Percentiles rank a stretch among this genome's conserved stretches.
These are phyloP conservation scores for Wickerhamiella kazuoi DNA, from an alignment of 805 yeast genomes.

Conservation along the genomic window DNA sequence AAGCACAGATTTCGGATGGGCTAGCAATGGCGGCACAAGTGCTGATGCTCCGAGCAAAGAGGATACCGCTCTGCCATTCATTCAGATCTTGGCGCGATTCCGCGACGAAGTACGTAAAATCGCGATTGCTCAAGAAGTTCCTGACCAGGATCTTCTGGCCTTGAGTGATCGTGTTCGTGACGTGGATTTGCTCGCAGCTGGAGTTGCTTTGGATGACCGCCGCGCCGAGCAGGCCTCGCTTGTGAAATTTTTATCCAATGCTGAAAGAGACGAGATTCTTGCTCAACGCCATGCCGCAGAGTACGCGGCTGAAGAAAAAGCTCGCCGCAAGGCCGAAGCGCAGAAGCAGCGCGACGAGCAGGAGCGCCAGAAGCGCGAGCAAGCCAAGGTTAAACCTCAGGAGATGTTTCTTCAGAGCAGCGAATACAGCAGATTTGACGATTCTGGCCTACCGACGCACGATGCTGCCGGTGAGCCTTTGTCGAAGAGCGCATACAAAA, in stretches of 20 bases:
- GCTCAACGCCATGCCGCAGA: conserved; percentile 39
- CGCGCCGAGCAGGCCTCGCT: conserved; percentile 60
- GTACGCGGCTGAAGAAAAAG: conserved; percentile 34
- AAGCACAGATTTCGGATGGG: conserved; percentile 64
- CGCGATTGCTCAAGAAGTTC: conserved; percentile 40
- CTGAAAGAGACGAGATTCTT: conserved; percentile 50
- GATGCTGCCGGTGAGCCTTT: conserved; percentile 56
- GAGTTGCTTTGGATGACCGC: conserved; percentile 81
- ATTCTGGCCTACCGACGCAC: conserved; percentile 61
- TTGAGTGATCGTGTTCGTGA: conserved; percentile 63
- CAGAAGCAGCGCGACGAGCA: conserved; percentile 13
- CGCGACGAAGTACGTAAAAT: conserved; percentile 63
- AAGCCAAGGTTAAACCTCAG: conserved; percentile 49
- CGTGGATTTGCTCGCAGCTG: conserved; percentile 50
- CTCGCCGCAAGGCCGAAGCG: conserved; percentile 35
- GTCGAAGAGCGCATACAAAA: conserved; percentile 71
- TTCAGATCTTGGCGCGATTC: conserved; percentile 57
- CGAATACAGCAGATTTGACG: conserved; percentile 67
- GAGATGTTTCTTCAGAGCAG: conserved; percentile 49
- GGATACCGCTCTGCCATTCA: conserved; percentile 62
- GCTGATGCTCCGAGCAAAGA: conserved; percentile 27
- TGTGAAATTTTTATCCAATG: conserved; percentile 56
- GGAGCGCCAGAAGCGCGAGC: conserved; percentile 50
- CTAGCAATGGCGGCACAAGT: conserved; percentile 21
- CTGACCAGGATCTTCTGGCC: conserved; percentile 35